Percentiles rank a stretch among this genome's conserved stretches.
phyloP scores from a whole-genome alignment of 768 basidiomycete genomes.

The Kwoniella newhampshirensis region DNA sequence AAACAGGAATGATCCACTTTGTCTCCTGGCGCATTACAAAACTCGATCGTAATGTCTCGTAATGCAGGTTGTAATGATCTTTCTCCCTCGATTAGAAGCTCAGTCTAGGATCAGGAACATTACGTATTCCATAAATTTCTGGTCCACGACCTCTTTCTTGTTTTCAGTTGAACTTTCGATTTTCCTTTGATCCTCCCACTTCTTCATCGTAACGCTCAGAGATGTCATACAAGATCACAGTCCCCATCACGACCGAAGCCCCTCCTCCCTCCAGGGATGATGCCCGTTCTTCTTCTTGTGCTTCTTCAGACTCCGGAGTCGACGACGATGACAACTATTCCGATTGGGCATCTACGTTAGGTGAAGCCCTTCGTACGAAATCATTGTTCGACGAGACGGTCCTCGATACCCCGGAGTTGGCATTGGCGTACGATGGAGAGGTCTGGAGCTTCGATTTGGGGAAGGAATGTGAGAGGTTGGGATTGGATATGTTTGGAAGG shows the following conservation, averaged over 20 bases:
- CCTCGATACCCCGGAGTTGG: conserved; percentile 34
- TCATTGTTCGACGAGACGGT: conserved; percentile 42
- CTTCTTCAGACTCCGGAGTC: conserved; percentile 5
- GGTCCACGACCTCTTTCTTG: no score
- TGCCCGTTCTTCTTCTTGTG: not conserved
- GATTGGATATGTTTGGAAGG: conserved; percentile 72
- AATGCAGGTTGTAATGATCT: no score
- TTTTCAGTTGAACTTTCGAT: no score
- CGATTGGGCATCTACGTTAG: conserved; percentile 42
- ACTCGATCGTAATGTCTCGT: no score
- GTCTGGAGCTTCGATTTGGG: conserved; percentile 31
- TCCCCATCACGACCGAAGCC: conserved; percentile 2
- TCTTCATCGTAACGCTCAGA: no score
- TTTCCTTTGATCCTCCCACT: no score
- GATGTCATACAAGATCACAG: conserved; percentile 23
- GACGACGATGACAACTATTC: conserved; percentile 36
- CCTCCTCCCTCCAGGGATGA: not conserved
- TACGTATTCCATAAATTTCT: no score
- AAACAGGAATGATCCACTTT: no score
- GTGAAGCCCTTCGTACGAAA: conserved; percentile 35
- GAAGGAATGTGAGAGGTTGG: conserved; percentile 18
- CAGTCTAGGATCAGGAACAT: no score
- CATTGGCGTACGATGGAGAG: conserved; percentile 35
- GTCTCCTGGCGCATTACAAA: no score
- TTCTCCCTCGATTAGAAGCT: no score